Evolutionary conservation across 495 filamentous ascomycete species (phyloP).

Genomic region (Talaromyces thailandensis): DNA sequence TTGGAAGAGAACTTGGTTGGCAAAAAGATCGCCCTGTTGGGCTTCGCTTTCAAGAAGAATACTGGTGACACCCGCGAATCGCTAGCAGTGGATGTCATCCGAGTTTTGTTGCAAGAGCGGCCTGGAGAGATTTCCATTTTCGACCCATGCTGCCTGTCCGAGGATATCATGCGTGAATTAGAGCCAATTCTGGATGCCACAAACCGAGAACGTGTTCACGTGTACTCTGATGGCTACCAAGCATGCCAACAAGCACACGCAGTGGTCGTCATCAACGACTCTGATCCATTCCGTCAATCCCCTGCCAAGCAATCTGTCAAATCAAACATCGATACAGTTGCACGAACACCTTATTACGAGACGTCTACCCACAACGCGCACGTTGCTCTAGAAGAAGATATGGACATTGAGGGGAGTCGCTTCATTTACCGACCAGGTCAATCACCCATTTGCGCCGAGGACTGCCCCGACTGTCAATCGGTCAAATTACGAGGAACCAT

Average conservation of each 20-base stretch:
- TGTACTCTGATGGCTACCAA: constrained; percentile 26
- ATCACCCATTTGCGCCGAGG: constrained; percentile 8
- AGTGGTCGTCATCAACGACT: constrained; percentile 28
- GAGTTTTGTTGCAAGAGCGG: constrained; percentile 51
- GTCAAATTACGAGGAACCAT: constrained; percentile 9
- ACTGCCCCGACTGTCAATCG: constrained; percentile 17
- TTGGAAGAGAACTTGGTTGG: constrained; percentile 60
- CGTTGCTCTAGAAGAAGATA: background rate
- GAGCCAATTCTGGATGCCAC: constrained; percentile 7
- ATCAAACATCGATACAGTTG: background rate
- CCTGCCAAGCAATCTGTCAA: background rate
- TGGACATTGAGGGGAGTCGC: background rate
- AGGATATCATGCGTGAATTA: constrained; percentile 35
- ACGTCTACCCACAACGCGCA: background rate
- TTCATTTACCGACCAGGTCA: constrained; percentile 1
- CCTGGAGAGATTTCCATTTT: constrained; percentile 61
- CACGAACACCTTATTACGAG: background rate
- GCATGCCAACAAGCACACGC: constrained; percentile 30
- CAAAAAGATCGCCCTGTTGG: constrained; percentile 67
- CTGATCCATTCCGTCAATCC: constrained; percentile 22
- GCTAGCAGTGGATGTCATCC: constrained; percentile 59
- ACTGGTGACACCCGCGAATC: constrained; percentile 72
- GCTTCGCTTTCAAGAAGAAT: constrained; percentile 77
- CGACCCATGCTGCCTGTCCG: constrained; percentile 54
- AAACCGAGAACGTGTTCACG: constrained; percentile 14